phyloP scores from a whole-genome alignment of 306 rosid species.

The Vigna mungo region DNA sequence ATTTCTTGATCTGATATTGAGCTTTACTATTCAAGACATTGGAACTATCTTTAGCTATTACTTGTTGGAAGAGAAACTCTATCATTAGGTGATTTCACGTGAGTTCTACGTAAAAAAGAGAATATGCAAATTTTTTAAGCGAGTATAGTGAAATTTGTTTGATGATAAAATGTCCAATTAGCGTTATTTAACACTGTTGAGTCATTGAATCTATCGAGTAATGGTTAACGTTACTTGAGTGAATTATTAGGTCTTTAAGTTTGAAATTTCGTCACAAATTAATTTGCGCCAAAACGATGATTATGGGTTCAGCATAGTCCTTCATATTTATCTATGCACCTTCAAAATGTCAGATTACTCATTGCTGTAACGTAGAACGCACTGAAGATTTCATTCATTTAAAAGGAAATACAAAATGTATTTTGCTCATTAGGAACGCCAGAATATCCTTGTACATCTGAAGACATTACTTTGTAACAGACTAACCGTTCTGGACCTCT shows the following conservation, averaged over 20 bases:
- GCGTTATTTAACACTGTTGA: not conserved
- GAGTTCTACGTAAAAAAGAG: not conserved
- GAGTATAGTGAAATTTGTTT: not conserved
- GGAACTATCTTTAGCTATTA: not conserved
- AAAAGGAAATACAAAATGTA: not conserved
- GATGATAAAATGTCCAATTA: not conserved
- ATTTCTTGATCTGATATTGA: not conserved
- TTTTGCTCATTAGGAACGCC: not conserved
- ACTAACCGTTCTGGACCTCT: not conserved
- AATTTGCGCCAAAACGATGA: not conserved
- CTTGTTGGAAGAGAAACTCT: not conserved
- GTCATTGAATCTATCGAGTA: not conserved
- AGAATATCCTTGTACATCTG: not conserved
- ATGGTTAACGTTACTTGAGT: not conserved
- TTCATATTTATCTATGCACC: not conserved
- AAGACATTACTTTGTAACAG: not conserved
- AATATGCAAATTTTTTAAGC: not conserved
- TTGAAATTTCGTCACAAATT: not conserved
- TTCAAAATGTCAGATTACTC: constrained; percentile 2
- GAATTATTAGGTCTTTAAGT: not conserved
- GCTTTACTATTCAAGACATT: not conserved
- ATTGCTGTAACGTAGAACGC: not conserved
- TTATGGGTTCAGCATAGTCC: no score
- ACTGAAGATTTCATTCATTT: not conserved
- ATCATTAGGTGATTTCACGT: not conserved